Evolutionary conservation across 176 grass and related monocot species (phyloP), one percentile per base, ranked within the genome.

Genomic region (Lolium multiflorum): DNA sequence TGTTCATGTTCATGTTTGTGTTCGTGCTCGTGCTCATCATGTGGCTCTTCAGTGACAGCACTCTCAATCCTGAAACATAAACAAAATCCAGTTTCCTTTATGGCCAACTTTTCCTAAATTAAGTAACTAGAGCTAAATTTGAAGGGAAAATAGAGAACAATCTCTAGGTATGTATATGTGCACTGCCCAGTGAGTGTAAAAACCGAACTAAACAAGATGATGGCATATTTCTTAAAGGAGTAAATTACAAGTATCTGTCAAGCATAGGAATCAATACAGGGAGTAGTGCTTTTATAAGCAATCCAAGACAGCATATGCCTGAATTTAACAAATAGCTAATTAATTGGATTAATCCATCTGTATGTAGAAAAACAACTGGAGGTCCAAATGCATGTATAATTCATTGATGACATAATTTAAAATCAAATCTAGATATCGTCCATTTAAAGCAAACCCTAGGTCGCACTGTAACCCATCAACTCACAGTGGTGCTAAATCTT

Each of bases 11-110:
- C 46, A 67, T 67, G 64, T 8, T 37, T 2, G 9, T 67, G 62
- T 7, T 31, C 25, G n/a, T 71, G 67, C 5, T 71, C 11, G 9
- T 90, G 91, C 18, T 95, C 93, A 75, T 95, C 93, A 74, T 89
- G 86, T 79, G 91, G 89, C 17, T 75, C 87, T 85, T 98, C 96
- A 81, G 77, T 81, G 35, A 98, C 97, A 85, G 88, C 84, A 88
- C 93, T 98, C 87, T 98, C 97, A 69, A 98, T 98, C 90, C 97
- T 98, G 93, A 68, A 88, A 88, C 6, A 71, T 15, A 28, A 83
- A 81, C 6, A 78, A 76, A 61, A 82, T 51, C 24, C 0, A 76
- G 58, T 75, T 86, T 38, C n/a, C 7, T 41, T 55, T 73, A 68
- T 80, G n/a, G 10, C n/a, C 24, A 80, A 3, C 5, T 4, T 9